Evolutionary conservation across 371 early-diverging fungal genomes (phyloP), one percentile per base, ranked within the genome.

Genomic region (Conidiobolus coronatus): DNA sequence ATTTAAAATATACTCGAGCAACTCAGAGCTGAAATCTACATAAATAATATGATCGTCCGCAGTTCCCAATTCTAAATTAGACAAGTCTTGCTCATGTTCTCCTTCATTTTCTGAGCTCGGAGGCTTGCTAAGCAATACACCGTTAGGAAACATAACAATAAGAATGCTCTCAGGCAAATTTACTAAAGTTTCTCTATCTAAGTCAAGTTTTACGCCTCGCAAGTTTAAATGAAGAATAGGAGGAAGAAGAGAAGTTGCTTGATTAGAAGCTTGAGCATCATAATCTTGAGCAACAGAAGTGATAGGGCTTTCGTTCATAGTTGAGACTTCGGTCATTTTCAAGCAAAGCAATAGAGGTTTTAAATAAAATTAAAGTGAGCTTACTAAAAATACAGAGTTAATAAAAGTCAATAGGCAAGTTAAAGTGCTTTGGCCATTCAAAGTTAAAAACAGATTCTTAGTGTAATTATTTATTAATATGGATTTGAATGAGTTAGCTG

Each of bases 81-180:
- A 68, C 24, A 65, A 70, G 36, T 66, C 67, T 45, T 55, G 56
- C 18, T 63, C 62, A 11, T 59, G 61, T 19, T 65, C 59, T 24
- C 65, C 63, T 18, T 64, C 61, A 39, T 53, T 56, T 8, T 35
- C 35, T 17, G 19, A 29, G n/a, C 36, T 41, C 42, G 50, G 43
- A 40, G 52, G 35, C 34, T 58, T 57, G 29, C 69, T 63, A 15
- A 77, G 65, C 22, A 75, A 61, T 44, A 79, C 64, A 3, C 84
- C 84, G 45, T 77, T 72, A 11, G 84, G 84, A 51, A 84, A 84
- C 84, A 84, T 84, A 54, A 76, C 78, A 60, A 75, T 73, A 42
- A 81, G 61, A 45, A 84, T 59, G 43, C 73, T 71, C 53, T 84
- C 81, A 8, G 84, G 84, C 22, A 84, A 58, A 53, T 68, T 73